Percentiles rank a stretch among this genome's conserved stretches.
These are phyloP conservation scores for Pelargonium nanum DNA, from an alignment of 345 rosid genomes.

Conservation along the genomic window DNA sequence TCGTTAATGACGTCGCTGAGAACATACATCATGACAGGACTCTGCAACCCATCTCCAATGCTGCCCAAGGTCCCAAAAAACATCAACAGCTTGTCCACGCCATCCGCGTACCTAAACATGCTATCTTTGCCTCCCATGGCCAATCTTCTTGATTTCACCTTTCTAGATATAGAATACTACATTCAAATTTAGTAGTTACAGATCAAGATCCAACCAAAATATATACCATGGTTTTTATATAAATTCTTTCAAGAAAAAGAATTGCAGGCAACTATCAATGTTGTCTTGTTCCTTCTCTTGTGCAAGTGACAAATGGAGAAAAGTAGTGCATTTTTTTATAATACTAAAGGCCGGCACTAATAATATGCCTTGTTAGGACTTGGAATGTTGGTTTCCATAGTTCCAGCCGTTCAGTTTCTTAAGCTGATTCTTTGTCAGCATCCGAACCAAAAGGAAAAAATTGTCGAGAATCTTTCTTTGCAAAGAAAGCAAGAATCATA, in stretches of 20 bases:
- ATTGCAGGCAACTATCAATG: neutral
- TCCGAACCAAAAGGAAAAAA: neutral
- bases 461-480: neutral
- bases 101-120: slow-evolving; percentile 47
- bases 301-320: slow-evolving; percentile 9
- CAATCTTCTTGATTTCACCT: neutral
- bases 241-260: neutral
- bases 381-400: slow-evolving; percentile 13
- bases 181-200: slow-evolving; percentile 1
- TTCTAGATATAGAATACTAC: slow-evolving; percentile 4
- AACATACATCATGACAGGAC: slow-evolving; percentile 43
- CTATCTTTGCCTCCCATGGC: slow-evolving; percentile 37
- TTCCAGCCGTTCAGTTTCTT: slow-evolving; percentile 7
- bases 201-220: slow-evolving; percentile 11
- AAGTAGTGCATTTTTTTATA: slow-evolving; percentile 3
- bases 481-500: neutral
- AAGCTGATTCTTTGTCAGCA: neutral
- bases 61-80: slow-evolving; percentile 49
- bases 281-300: neutral
- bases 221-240: too few species aligned
- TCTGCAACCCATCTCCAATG: slow-evolving; percentile 64
- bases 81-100: slow-evolving; percentile 49
- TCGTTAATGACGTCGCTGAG: slow-evolving; percentile 56
- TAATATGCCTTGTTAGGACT: slow-evolving; percentile 10
- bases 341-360: slow-evolving; percentile 24